These are phyloP conservation scores for Chaetomiaceae sp. DNA, from an alignment of 2,329 filamentous ascomycete species.

Conservation along the genomic window DNA sequence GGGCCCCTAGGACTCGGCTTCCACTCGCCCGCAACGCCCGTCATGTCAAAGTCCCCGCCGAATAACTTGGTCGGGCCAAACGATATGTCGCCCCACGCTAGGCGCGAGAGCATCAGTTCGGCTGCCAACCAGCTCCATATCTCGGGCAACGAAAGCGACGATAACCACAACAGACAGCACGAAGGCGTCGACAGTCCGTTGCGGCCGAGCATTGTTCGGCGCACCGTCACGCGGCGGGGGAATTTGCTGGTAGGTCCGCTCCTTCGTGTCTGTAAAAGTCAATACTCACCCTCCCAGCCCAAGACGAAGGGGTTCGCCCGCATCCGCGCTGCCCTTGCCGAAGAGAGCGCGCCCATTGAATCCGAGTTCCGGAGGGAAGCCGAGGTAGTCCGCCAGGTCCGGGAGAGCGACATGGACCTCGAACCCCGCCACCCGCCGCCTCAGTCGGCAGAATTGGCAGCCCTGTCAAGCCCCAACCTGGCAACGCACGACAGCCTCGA, in stretches of 20 bases:
- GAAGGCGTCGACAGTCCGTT: constrained; percentile 43
- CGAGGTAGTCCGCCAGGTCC: constrained; percentile 91
- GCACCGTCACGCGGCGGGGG: constrained; percentile 78
- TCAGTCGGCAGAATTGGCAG: constrained; percentile 49
- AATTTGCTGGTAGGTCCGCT: constrained; percentile 71
- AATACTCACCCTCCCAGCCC: constrained; percentile 51
- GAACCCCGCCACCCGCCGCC: constrained; percentile 42
- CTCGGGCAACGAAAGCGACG: constrained; percentile 74
- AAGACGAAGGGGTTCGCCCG: constrained; percentile 96
- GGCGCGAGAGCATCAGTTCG: constrained; percentile 85
- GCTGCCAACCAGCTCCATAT: constrained; percentile 86
- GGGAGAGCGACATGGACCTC: constrained; percentile 74
- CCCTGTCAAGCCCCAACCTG: constrained; percentile 65
- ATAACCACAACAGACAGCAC: constrained; percentile 50
- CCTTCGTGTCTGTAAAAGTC: neutral
- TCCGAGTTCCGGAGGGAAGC: constrained; percentile 86
- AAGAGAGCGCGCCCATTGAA: constrained; percentile 84
- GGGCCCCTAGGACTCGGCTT: constrained; percentile 49
- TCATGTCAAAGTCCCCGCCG: constrained; percentile 68
- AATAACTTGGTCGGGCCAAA: constrained; percentile 33
- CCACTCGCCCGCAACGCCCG: constrained; percentile 36
- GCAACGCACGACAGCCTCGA: constrained; percentile 62
- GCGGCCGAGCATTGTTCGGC: constrained; percentile 65
- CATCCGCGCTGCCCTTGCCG: constrained; percentile 81
- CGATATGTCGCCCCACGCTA: constrained; percentile 44